Base-by-base conservation (phyloP, 441 rosid genomes). In the Sinapis alba region DNA sequence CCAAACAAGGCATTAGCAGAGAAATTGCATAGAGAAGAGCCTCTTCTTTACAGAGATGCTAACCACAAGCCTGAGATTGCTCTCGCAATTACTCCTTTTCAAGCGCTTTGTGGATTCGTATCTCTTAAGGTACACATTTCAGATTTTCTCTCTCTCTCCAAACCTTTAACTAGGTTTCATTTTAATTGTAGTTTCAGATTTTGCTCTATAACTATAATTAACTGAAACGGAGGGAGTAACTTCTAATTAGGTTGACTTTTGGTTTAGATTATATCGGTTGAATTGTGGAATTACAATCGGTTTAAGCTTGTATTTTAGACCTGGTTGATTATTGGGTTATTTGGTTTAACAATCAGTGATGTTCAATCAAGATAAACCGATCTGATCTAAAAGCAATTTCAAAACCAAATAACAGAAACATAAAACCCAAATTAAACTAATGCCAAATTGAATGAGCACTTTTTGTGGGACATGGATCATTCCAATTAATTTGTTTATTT, bases 51-150 rank as follows among this genome's bases (percentile, higher is more conserved):
- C 59, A 89, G 83, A 88, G 97, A 96, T 74, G 85, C 69, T 51
- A 96, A 90, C 75, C 99, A 91, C 77, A 96, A 96, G 80, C 98
- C 97, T 65, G 99, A 96, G 88, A 96, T 96, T 92, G 98, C 99
- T 79, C 86, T 96, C 80, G 99, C 99, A 0, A 65, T 96, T 20
- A 90, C 98, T 57, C 85, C 88, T 77, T 92, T 90, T 68, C 87
- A 90, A 84, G 98, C 99, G 19, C 92, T 95, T 56, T 92, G 97
- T 74, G 88, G 99, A 43, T 91, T 95, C 74, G 79, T 91, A 54
- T 59, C 85, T 78, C 83, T 83, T 62, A 83, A 86, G 94, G 99
- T 93, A 69, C 34, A 71, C 34, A n/a, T 67, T 57, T 45, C 62
- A 58, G 15, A 57, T 70, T 65, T 6, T 69, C 6, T 23, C 36